Conservation (phyloP, 2,329 filamentous ascomycete species). For the Cercospora sesami region DNA sequence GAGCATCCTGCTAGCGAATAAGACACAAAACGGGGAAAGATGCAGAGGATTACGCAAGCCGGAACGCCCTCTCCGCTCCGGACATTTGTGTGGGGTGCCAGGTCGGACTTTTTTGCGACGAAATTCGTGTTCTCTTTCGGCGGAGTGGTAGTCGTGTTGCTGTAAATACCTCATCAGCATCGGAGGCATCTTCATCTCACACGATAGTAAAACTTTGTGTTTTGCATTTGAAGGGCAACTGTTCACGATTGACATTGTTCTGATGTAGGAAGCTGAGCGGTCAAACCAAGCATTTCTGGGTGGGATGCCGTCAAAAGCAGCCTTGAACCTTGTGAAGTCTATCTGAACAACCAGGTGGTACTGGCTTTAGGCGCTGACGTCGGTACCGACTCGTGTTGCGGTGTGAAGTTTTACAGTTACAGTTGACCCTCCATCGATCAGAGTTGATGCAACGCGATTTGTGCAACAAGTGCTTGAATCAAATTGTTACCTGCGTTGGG, state of each 20-base stretch:
- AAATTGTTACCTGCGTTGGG: neutral
- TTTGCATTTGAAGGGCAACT: neutral
- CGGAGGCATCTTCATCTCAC: neutral
- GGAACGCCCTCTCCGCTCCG: neutral
- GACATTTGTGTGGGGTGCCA: constrained; percentile 8
- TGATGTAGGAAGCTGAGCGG: neutral
- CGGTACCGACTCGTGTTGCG: neutral
- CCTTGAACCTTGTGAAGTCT: constrained; percentile 8
- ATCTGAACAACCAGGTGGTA: constrained; percentile 2
- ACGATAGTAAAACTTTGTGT: neutral
- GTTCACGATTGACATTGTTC: neutral
- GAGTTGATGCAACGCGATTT: neutral
- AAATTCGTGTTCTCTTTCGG: neutral
- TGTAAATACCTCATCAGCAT: neutral
- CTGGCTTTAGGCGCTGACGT: neutral
- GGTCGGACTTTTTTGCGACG: constrained; percentile 5
- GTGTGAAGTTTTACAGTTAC: neutral
- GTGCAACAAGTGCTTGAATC: neutral
- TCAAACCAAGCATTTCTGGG: constrained; percentile 9
- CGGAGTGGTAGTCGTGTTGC: neutral
- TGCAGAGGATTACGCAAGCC: constrained; percentile 11
- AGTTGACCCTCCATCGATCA: neutral
- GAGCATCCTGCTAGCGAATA: neutral
- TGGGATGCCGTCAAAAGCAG: neutral
- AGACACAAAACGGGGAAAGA: constrained; percentile 1